Conservation (phyloP, 1,284 basidiomycete genomes). For the Ustilago esculenta region DNA sequence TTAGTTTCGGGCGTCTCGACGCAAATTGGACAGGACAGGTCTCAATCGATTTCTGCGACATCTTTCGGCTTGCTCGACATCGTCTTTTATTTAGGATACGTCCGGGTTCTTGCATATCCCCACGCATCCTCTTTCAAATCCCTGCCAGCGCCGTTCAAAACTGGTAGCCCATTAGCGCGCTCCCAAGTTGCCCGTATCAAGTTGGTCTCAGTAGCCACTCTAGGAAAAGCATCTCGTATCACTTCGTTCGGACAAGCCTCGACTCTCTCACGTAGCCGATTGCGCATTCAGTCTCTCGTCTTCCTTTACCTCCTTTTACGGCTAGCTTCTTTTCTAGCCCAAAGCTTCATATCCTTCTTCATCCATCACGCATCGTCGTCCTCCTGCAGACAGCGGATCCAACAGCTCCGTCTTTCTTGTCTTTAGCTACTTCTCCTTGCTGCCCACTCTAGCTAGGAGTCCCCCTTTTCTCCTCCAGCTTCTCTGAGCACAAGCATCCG, state of each 20-base stretch:
- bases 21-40: too few relatives aligned
- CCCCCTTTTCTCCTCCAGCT: background rate
- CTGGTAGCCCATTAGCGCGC: too few relatives aligned
- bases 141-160: too few relatives aligned
- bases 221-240: constrained; percentile 17
- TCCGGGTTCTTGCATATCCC: background rate
- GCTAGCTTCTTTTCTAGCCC: constrained; percentile 1
- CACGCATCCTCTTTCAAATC: background rate
- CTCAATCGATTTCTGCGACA: too few relatives aligned
- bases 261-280: background rate
- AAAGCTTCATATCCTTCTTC: background rate
- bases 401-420: background rate
- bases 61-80: too few relatives aligned
- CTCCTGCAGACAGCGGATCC: background rate
- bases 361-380: background rate
- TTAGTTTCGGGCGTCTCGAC: constrained; percentile 3
- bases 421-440: too few relatives aligned
- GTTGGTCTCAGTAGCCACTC: background rate
- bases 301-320: background rate
- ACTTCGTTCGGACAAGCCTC: constrained; percentile 22
- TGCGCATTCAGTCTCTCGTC: constrained; percentile 14
- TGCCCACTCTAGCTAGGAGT: background rate
- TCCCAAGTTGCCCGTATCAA: constrained; percentile 4
- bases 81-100: too few relatives aligned
- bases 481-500: background rate